Evolutionary conservation across 1,139 yeast species (phyloP), one percentile per base, ranked within the genome.

Genomic region (Yarrowia galli): DNA sequence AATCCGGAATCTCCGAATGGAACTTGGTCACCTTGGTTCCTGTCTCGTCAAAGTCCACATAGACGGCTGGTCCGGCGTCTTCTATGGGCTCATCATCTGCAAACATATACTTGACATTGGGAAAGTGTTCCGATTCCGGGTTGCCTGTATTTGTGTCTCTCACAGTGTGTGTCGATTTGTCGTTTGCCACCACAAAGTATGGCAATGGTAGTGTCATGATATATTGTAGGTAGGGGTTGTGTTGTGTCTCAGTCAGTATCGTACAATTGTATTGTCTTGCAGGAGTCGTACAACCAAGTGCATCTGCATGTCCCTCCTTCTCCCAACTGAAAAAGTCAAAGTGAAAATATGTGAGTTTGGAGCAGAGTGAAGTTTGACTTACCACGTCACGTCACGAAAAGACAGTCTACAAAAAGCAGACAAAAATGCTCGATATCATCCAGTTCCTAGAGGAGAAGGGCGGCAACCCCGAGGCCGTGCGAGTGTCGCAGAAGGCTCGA

Each of bases 371-470:
- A 35, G 32, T 25, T 60, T 45, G 42, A 48, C 66, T 23, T 46
- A 13, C 25, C 48, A 46, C 56, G 66, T 61, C 56, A 61, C 54
- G 40, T 18, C 32, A 28, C 32, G 32, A 28, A 28, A 28, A 28
- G n/a, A n/a, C n/a, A n/a, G n/a, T n/a, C n/a, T n/a, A n/a, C n/a
- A 28, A 28, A 28, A 28, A 28, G 9, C 32, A n/a, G n/a, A n/a
- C n/a, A 66, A 71, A 61, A 66, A 93, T 95, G 99, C 88, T 95
- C 81, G 98, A 93, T 79, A 91, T 95, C 73, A 84, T 89, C 75
- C 89, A 91, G 76, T 95, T 95, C 78, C 87, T 95, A 74, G 97
- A 88, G 74, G 99, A 95, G 78, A 92, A 92, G 81, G 99, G 99
- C 70, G 99, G 98, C 73, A 87, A 92, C 79, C 98, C 99, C 56